Base-by-base conservation (phyloP, 352 stramenopile species). In the Globisporangium megalacanthum region DNA sequence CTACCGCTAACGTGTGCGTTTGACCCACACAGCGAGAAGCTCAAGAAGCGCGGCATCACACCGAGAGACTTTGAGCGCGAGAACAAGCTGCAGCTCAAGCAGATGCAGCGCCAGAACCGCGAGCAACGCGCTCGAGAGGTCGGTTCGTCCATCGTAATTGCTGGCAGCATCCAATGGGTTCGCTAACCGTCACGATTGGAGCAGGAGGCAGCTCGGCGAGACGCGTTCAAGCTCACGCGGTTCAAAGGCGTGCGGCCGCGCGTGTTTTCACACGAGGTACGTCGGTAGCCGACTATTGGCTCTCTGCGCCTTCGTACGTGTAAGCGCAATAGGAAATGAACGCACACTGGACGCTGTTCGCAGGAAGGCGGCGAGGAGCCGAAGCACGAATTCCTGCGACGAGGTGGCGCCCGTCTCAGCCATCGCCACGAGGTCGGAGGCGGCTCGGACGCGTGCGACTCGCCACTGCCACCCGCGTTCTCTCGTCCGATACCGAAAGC, bases 221-320 rank as follows among this genome's bases (percentile, higher is more conserved):
- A 87, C 49, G 64, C 66, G 9, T 90, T 90, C 68, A 90, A 88
- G 60, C 61, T 90, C 6, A 73, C 70, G 36, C 78, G 64, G 52
- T 90, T 90, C 54, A 88, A 88, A 62, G 58, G 51, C 7, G 72
- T 85, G 4, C 72, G 71, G 19, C 63, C 80, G 33, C 72, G 76
- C 25, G 72, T 88, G 1, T 83, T 68, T 31, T 63, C 69, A 51
- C 62, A 75, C 20, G 67, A 79, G 48, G 66, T 72, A n/a, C 13
- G 37, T 49, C 25, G 14, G 9, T 54, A n/a, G 48, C 5, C 1
- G 37, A 7, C 29, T 49, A n/a, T 49, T 29, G 36, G 25, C 19
- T 54, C 48, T 14, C 10, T 49, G 10, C 11, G 8, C n/a, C 13
- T 22, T 25, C 1, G 10, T 20, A 20, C 1, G 2, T 35, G 1